Evolutionary conservation across 441 rosid genomes (phyloP).

Genomic region (Corymbia citriodora): DNA sequence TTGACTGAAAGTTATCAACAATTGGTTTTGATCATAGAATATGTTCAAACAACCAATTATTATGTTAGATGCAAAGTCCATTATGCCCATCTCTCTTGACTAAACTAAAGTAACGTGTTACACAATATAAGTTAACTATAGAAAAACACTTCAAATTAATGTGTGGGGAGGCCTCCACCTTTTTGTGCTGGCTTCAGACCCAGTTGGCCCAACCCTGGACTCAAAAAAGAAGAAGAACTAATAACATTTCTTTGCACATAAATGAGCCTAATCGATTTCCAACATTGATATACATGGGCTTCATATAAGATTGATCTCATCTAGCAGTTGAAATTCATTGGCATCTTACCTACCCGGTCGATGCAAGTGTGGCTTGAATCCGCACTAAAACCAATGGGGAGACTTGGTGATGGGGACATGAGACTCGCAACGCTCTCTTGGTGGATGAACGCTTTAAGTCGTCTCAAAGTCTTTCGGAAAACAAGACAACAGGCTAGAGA

Average conservation of each 20-base stretch:
- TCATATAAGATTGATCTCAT: rapidly evolving
- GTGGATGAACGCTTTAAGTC: rapidly evolving
- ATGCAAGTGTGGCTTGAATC: not conserved
- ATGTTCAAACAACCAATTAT: too few relatives aligned
- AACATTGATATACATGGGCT: not conserved
- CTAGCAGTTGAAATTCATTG: rapidly evolving
- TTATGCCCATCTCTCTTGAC: too few relatives aligned
- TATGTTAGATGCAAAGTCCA: too few relatives aligned
- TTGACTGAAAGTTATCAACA: too few relatives aligned
- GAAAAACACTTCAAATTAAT: too few relatives aligned
- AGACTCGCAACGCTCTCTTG: not conserved
- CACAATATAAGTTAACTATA: too few relatives aligned
- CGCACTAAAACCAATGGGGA: not conserved
- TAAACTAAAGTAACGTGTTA: too few relatives aligned
- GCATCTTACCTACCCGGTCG: not conserved
- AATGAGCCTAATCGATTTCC: not conserved
- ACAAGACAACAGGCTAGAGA: not conserved
- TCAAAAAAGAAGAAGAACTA: not conserved
- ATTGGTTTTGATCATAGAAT: too few relatives aligned
- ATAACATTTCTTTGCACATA: not conserved
- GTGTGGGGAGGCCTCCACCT: too few relatives aligned
- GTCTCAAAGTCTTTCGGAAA: not conserved
- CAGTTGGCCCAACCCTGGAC: too few relatives aligned
- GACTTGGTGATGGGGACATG: not conserved
- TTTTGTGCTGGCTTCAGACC: too few relatives aligned